Evolutionary conservation across 169 alveolate genomes (phyloP), one percentile per base, ranked within the genome.

Genomic region (Babesia ovis): DNA sequence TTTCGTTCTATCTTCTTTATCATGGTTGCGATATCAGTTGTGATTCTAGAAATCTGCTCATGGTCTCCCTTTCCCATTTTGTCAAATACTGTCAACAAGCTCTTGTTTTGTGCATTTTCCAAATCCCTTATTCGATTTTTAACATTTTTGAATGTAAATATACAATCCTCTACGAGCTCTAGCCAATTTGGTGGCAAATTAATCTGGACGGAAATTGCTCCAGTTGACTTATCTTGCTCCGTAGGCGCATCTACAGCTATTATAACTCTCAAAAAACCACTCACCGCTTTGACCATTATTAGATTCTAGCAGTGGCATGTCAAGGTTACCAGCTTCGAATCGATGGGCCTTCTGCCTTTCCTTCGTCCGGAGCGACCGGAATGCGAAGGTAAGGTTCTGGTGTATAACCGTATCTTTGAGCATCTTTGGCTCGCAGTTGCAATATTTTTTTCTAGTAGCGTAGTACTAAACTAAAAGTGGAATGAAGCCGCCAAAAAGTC

Each of bases 311-410:
- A 71, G 76, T 29, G 83, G 81, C 35, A 68, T 31, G 43, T 79
- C 83, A 3, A 53, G 77, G 68, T 70, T 56, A 20, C 76, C 76
- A 29, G 67, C 48, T 35, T 79, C 87, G 32, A 79, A 79, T 48
- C 87, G 66, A 54, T 79, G 87, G 23, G 77, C 83, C 79, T 79
- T 79, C 27, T 70, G 82, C 76, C 58, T 69, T 46, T 79, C 87
- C 53, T 79, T 79, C 50, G 55, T 70, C 53, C 81, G 75, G 20
- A 68, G 46, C 18, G 59, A 55, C 43, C 74, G 69, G 60, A 54
- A 79, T 2, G 83, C 12, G 45, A 54, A 72, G 27, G 87, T 79
- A 4, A 79, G 50, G 60, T 79, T 79, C 60, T 75, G 83, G 42
- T 69, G 71, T 12, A 70, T 55, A 3, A 79, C 72, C 23, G 64